phyloP scores from a whole-genome alignment of 768 basidiomycete species.

The Heimioporus sp. region DNA sequence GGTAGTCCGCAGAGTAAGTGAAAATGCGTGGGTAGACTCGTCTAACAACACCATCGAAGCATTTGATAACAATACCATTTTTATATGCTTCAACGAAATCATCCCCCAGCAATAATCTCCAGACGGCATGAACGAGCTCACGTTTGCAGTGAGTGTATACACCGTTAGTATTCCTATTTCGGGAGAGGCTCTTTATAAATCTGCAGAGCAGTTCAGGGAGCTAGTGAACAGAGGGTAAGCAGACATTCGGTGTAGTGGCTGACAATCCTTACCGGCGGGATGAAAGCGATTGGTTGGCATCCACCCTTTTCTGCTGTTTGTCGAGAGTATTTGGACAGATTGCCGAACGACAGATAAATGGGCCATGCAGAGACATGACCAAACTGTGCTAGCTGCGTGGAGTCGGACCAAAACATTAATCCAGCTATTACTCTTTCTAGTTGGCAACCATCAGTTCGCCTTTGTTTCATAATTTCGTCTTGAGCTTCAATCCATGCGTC shows the following conservation, averaged over 20 bases:
- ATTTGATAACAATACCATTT: background rate
- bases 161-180: background rate
- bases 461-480: slow-evolving; percentile 12
- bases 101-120: background rate
- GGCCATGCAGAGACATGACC: slow-evolving; percentile 20
- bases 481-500: background rate
- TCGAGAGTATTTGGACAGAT: slow-evolving; percentile 19
- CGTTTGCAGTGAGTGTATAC: background rate
- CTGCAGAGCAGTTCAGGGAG: background rate
- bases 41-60: background rate
- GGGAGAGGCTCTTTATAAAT: background rate
- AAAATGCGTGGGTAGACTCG: background rate
- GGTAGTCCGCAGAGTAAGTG: slow-evolving; percentile 1
- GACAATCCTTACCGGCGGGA: slow-evolving; percentile 11
- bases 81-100: slow-evolving; percentile 1
- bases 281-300: slow-evolving; percentile 22
- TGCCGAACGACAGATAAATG: slow-evolving; percentile 20
- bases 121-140: slow-evolving; percentile 1
- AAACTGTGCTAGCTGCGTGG: slow-evolving; percentile 7
- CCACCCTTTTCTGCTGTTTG: slow-evolving; percentile 1
- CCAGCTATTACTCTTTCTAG: slow-evolving; percentile 12
- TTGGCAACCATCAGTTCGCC: slow-evolving; percentile 4
- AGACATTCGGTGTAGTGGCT: too few relatives aligned
- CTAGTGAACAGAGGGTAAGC: too few relatives aligned
- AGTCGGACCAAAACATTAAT: slow-evolving; percentile 19